Evolutionary conservation across 1,139 yeast genomes (phyloP).

Genomic region (Yamadazyma siamensis): DNA sequence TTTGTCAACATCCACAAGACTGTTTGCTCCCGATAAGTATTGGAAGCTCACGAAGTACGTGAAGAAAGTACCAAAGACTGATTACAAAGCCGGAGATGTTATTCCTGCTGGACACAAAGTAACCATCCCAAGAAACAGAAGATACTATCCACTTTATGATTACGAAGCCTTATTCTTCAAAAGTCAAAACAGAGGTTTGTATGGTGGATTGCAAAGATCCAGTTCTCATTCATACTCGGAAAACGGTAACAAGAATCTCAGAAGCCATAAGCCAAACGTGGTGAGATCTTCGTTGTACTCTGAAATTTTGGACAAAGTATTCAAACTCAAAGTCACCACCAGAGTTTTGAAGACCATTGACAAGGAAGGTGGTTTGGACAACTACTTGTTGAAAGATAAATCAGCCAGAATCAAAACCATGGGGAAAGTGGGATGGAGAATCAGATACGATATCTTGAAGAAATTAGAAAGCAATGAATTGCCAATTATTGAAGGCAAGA

Average conservation of each 20-base stretch:
- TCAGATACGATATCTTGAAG: conserved; percentile 68
- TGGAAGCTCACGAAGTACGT: conserved; percentile 40
- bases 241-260: conserved; percentile 64
- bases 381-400: conserved; percentile 79
- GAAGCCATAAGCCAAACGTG: conserved; percentile 82
- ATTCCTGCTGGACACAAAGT: conserved; percentile 22
- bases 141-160: conserved; percentile 71
- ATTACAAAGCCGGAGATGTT: conserved; percentile 36
- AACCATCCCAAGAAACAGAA: conserved; percentile 45
- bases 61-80: conserved; percentile 34
- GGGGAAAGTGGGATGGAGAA: conserved; percentile 89
- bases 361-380: conserved; percentile 92
- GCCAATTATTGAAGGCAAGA: conserved; percentile 18
- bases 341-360: conserved; percentile 81
- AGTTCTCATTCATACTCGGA: conserved; percentile 80
- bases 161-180: conserved; percentile 76
- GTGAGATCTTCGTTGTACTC: conserved; percentile 79
- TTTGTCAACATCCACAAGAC: conserved; percentile 7
- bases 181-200: conserved; percentile 82
- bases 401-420: conserved; percentile 87
- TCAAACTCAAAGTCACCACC: conserved; percentile 67
- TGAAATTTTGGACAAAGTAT: conserved; percentile 58
- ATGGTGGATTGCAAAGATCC: conserved; percentile 82
- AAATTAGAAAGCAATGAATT: conserved; percentile 23
- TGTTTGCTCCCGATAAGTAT: conserved; percentile 23